Base-by-base conservation (phyloP, 441 rosid genomes). In the Erysimum pusillum region DNA sequence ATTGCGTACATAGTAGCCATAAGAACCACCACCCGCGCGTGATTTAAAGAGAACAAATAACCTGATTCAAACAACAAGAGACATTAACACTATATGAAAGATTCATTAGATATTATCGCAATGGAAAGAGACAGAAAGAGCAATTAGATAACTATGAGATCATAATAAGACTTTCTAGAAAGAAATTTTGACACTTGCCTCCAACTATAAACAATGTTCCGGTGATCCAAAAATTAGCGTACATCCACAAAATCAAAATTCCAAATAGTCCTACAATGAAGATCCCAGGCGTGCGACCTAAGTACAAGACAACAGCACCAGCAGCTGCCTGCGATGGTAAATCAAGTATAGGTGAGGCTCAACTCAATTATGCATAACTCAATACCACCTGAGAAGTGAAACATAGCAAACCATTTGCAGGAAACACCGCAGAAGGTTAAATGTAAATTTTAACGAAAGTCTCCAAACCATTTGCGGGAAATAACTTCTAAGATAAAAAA, bases 211-310 rank as follows among this genome's bases (percentile, higher is more conserved):
- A 94, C 78, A 96, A 85, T 62, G 93, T 86, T 79, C 98, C 98
- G 4, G 98, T 88, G 84, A 96, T 94, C 98, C 98, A 96, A 81
- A 94, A 91, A 94, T 92, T 96, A 71, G 99, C 99, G 76, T 85
- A 91, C 98, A 91, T 94, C 99, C 99, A 94, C 64, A 96, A 82
- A 67, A 92, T 83, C 83, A 94, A 84, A 80, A 94, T 96, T 28
- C 92, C 91, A 79, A 91, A 91, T 32, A 92, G 82, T 32, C 98
- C 99, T 51, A 89, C 97, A 32, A 96, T 92, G 77, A 91, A 94
- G 75, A 96, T 89, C 39, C 99, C 99, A 72, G 98, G 97, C 79
- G 97, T 96, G 83, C 89, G 92, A 71, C 98, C 99, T 86, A 94
- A 83, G 81, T 88, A 87, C 78, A 77, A 85, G 83, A 96, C 84